These are phyloP conservation scores for Metschnikowia amazonensis DNA, from an alignment of 805 yeast species.

Conservation along the genomic window DNA sequence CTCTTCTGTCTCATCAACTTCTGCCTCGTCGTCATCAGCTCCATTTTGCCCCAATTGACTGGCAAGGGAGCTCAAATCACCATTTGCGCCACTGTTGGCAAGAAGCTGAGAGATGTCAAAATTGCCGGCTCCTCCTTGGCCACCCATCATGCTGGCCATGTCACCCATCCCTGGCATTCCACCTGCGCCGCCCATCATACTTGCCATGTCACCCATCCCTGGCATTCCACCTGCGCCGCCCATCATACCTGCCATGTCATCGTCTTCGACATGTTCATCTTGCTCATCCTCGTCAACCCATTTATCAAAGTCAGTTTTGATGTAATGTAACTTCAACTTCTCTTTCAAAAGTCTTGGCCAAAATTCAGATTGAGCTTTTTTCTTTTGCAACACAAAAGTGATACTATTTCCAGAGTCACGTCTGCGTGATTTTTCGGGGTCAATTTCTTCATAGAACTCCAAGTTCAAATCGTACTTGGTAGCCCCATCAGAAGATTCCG, in stretches of 20 bases:
- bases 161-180: constrained; percentile 20
- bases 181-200: constrained; percentile 25
- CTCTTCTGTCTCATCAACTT: constrained; percentile 12
- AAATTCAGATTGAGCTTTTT: constrained; percentile 63
- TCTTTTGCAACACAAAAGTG: constrained; percentile 66
- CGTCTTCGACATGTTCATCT: constrained; percentile 58
- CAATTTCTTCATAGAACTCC: constrained; percentile 75
- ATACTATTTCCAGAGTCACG: constrained; percentile 56
- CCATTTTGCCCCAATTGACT: constrained; percentile 41
- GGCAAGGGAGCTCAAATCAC: constrained; percentile 38
- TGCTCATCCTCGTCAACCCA: constrained; percentile 99
- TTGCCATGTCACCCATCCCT: constrained; percentile 19
- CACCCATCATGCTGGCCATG: constrained; percentile 27
- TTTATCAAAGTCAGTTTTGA: constrained; percentile 92
- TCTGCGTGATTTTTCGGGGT: constrained; percentile 58
- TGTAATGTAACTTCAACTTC: constrained; percentile 70
- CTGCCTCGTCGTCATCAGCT: constrained; percentile 17
- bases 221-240: constrained; percentile 23
- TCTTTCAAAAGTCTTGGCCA: constrained; percentile 96
- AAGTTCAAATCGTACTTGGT: constrained; percentile 60
- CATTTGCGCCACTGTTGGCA: constrained; percentile 32
- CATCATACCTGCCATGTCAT: constrained; percentile 27
- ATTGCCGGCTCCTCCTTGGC: constrained; percentile 24
- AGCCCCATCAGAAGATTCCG: constrained; percentile 41
- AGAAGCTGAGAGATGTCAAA: constrained; percentile 16